Evolutionary conservation across 2,329 filamentous ascomycete species (phyloP).

Genomic region (Cercospora berteroae): DNA sequence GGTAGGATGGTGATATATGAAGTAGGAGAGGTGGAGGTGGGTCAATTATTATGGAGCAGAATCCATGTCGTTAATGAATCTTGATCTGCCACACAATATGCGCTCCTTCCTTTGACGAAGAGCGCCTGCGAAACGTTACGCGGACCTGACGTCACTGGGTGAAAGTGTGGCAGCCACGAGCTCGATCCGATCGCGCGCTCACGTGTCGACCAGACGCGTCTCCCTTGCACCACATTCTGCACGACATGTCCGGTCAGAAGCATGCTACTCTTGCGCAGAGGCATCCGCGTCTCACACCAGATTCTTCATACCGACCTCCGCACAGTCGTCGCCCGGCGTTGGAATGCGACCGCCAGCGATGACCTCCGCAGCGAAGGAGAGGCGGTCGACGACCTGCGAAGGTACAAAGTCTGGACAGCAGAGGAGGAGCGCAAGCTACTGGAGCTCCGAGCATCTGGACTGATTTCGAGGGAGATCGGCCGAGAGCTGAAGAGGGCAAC

Average conservation of each 20-base stretch:
- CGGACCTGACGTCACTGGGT: neutral
- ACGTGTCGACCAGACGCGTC: neutral
- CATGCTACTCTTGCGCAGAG: neutral
- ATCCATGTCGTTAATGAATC: neutral
- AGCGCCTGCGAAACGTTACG: neutral
- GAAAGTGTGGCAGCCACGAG: constrained; percentile 3
- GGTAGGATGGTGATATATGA: neutral
- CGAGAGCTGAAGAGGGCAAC: neutral
- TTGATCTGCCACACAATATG: neutral
- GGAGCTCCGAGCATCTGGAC: neutral
- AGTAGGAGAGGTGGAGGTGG: neutral
- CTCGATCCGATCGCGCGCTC: neutral
- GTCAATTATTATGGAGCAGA: neutral
- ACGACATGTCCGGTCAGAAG: neutral
- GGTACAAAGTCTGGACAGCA: neutral
- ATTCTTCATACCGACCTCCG: neutral
- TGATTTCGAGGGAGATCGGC: neutral
- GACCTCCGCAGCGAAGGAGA: neutral
- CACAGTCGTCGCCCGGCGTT: neutral
- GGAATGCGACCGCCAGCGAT: neutral
- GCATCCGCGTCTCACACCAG: neutral
- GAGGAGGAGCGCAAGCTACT: constrained; percentile 2
- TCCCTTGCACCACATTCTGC: neutral
- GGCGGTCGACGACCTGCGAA: neutral
- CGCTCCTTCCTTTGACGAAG: neutral